Evolutionary conservation across 805 yeast genomes (phyloP).

Genomic region (Blastobotrys peoriensis): DNA sequence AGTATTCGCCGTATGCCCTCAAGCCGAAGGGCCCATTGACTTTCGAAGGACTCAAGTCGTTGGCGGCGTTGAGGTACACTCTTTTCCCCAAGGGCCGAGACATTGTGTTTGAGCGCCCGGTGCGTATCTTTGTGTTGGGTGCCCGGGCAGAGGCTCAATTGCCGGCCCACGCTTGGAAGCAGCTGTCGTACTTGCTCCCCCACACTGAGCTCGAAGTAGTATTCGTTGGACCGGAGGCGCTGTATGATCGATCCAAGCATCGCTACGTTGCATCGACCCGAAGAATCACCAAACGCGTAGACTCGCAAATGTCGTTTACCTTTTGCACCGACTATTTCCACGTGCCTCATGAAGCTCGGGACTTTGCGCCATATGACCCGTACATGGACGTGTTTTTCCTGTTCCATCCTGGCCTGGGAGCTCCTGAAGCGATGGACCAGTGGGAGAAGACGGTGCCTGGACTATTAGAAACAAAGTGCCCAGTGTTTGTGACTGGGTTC

Average conservation of each 20-base stretch:
- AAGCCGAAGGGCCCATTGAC: constrained; percentile 84
- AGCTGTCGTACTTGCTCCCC: constrained; percentile 80
- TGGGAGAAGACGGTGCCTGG: constrained; percentile 88
- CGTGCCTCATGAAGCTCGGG: constrained; percentile 83
- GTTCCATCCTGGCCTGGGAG: constrained; percentile 92
- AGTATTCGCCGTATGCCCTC: constrained; percentile 75
- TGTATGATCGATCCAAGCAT: constrained; percentile 65
- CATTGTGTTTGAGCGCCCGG: constrained; percentile 70
- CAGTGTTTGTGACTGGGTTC: constrained; percentile 84
- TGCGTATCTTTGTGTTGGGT: constrained; percentile 84
- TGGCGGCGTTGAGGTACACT: constrained; percentile 89
- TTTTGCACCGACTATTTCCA: constrained; percentile 91
- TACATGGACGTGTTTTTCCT: constrained; percentile 87
- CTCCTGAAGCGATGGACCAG: constrained; percentile 67
- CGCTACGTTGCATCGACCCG: constrained; percentile 50
- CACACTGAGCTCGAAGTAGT: constrained; percentile 76
- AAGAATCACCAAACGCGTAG: constrained; percentile 58
- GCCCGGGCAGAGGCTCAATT: constrained; percentile 90
- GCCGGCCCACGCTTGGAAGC: constrained; percentile 95
- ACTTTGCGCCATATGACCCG: constrained; percentile 97
- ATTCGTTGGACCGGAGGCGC: constrained; percentile 90
- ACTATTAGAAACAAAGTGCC: constrained; percentile 86
- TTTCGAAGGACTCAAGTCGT: constrained; percentile 85
- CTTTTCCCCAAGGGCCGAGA: constrained; percentile 64
- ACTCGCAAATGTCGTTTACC: constrained; percentile 63